Conservation (phyloP, 177 flowering plant species). For the Vitis hybrid region DNA sequence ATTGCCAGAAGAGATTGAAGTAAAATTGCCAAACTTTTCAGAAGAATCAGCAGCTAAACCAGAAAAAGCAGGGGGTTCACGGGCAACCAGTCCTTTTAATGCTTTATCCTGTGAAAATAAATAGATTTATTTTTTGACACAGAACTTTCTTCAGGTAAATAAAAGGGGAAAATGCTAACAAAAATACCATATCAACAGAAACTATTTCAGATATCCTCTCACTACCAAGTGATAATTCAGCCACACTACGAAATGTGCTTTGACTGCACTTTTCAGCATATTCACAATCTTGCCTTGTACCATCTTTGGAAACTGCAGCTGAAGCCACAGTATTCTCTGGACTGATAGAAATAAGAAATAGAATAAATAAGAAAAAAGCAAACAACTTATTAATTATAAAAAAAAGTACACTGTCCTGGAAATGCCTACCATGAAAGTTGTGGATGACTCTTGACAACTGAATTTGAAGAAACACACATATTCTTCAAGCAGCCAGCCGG, state of each 20-base stretch:
- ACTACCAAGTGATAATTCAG: slow-evolving; percentile 62
- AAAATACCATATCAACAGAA: slow-evolving; percentile 65
- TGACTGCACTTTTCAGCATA: slow-evolving; percentile 44
- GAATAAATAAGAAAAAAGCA: not conserved
- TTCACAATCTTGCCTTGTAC: slow-evolving; percentile 23
- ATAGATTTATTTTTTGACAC: not conserved
- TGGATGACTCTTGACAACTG: slow-evolving; percentile 29
- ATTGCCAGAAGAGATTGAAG: slow-evolving; percentile 17
- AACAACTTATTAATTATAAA: not conserved
- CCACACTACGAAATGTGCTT: slow-evolving; percentile 63
- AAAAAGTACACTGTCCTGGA: not conserved
- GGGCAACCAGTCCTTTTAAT: slow-evolving; percentile 52
- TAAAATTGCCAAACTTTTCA: slow-evolving; percentile 21
- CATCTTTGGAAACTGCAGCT: slow-evolving; percentile 30
- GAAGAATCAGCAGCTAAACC: slow-evolving; percentile 24
- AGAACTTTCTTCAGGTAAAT: not conserved
- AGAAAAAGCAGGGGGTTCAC: slow-evolving; percentile 29
- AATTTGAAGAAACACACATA: slow-evolving; percentile 24
- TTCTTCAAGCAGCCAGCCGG: slow-evolving; percentile 25
- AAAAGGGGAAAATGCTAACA: not conserved
- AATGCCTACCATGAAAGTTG: slow-evolving; percentile 30
- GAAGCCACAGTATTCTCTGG: slow-evolving; percentile 18
- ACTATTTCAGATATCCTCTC: slow-evolving; percentile 34
- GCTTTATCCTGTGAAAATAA: slow-evolving; percentile 49
- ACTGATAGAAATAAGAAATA: slow-evolving; percentile 16